Evolutionary conservation across 169 alveolate species (phyloP), one percentile per base, ranked within the genome.

Genomic region (Plasmodium sp.): DNA sequence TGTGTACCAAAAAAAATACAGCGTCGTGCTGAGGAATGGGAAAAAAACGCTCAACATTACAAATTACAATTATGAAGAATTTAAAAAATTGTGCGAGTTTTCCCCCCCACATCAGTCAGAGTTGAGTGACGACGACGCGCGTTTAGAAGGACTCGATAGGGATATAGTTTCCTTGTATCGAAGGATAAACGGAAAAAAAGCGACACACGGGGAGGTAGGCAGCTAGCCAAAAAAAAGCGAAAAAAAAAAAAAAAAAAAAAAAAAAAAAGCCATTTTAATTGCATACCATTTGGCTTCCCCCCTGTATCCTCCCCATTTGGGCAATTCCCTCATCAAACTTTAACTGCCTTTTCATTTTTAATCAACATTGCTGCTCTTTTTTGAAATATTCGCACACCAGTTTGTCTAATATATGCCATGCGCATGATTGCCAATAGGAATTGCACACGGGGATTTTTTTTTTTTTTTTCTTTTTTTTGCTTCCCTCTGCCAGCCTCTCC

Each of bases 1-100:
- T 80, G 71, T 88, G 12, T 88, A 88, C 39, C 81, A 58, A 22
- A 88, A 88, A 39, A 88, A 88, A 80, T 88, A 88, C 73, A 88
- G 56, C 81, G 48, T 88, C 18, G 34, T 71, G n/a, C 54, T 88
- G 31, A 77, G 58, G 56, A 88, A 80, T 51, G 94, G 94, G 51
- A 77, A 88, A 58, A 88, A 88, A 39, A 62, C 72, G 9, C 36
- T 88, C 80, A 77, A 88, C 81, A 79, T 88, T 58, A 14, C 83
- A n/a, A 77, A 88, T 56, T 88, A 88, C 48, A 14, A 79, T 36
- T 88, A 88, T 80, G 62, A 54, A 22, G 39, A 88, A 58, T 45
- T 88, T 16, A 88, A 80, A 58, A n/a, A 88, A 88, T n/a, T 36
- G 41, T 88, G 81, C 81, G 88, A 88, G 12, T 36, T 79, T 36